Conservation (phyloP, 2,329 filamentous ascomycete species). For the Aspergillus transmontanensis region DNA sequence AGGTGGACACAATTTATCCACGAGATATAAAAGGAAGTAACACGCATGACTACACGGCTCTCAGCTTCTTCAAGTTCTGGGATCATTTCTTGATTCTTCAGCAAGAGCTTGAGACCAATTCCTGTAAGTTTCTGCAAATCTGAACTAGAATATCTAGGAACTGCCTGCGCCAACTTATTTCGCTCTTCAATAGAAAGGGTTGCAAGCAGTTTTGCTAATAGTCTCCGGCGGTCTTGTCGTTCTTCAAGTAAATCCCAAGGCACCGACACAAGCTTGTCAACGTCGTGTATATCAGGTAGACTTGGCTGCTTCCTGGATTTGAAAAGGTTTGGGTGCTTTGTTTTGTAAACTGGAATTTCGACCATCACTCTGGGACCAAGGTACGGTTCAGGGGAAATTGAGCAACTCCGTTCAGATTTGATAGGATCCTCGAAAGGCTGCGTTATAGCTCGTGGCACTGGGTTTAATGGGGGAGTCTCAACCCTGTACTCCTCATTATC, state of each 20-base stretch:
- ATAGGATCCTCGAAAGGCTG: conserved; percentile 8
- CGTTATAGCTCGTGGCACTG: conserved; percentile 17
- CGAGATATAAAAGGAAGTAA: conserved; percentile 33
- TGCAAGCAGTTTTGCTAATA: conserved; percentile 36
- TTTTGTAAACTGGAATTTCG: conserved; percentile 10
- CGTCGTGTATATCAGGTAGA: conserved; percentile 26
- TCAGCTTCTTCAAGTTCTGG: conserved; percentile 8
- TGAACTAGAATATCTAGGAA: conserved; percentile 16
- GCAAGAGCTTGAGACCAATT: conserved; percentile 21
- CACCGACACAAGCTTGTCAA: conserved; percentile 34
- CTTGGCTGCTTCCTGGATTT: neutral
- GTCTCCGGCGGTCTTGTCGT: conserved; percentile 38
- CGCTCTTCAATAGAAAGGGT: conserved; percentile 25
- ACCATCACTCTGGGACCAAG: conserved; percentile 11
- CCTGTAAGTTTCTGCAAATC: conserved; percentile 16
- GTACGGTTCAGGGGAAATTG: conserved; percentile 21
- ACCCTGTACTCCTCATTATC: conserved; percentile 29
- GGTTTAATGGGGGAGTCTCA: conserved; percentile 40
- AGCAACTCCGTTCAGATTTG: conserved; percentile 12
- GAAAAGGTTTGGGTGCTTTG: neutral
- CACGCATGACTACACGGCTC: conserved; percentile 26
- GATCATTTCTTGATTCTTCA: conserved; percentile 7
- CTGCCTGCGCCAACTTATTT: conserved; percentile 10
- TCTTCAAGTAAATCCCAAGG: conserved; percentile 39
- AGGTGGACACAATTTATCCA: conserved; percentile 32